phyloP scores from a whole-genome alignment of 1,284 basidiomycete species.

The Cryptococcus sp. region DNA sequence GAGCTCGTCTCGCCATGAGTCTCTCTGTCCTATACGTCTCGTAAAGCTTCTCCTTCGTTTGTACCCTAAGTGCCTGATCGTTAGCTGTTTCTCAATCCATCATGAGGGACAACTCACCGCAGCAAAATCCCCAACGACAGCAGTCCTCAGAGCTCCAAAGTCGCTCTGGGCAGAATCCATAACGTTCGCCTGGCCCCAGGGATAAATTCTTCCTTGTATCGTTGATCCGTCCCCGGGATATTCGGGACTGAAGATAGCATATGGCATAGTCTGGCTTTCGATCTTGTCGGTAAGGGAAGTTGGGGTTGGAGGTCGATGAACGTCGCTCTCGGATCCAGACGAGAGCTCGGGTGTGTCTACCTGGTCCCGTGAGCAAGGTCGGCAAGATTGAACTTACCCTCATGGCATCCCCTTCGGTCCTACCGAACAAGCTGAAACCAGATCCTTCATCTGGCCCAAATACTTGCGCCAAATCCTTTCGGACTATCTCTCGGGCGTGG shows the following conservation, averaged over 20 bases:
- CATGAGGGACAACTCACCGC: constrained; percentile 9
- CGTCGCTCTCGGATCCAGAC: constrained; percentile 1
- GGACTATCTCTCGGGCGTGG: constrained; percentile 19
- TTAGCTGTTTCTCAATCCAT: not conserved
- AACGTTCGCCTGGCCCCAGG: constrained; percentile 37
- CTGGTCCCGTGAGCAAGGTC: constrained; percentile 2
- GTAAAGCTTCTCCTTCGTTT: constrained; percentile 40
- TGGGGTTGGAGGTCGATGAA: constrained; percentile 2
- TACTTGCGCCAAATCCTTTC: constrained; percentile 22
- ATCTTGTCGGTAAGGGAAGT: constrained; percentile 1
- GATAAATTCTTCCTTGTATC: constrained; percentile 20
- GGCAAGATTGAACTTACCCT: not conserved
- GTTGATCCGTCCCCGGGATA: not conserved
- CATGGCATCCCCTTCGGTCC: constrained; percentile 6
- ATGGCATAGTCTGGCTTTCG: constrained; percentile 2
- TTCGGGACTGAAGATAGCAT: constrained; percentile 3
- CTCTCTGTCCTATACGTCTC: constrained; percentile 42
- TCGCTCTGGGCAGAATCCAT: constrained; percentile 28
- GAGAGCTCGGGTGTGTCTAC: constrained; percentile 1
- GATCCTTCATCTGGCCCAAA: constrained; percentile 11
- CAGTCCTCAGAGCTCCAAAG: constrained; percentile 24
- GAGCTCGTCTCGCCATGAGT: constrained; percentile 17
- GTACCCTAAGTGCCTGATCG: constrained; percentile 22
- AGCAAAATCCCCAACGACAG: constrained; percentile 20
- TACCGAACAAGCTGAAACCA: constrained; percentile 24